Base-by-base conservation (phyloP, 176 grass and related monocot genomes). In the Aegilops speltoides region DNA sequence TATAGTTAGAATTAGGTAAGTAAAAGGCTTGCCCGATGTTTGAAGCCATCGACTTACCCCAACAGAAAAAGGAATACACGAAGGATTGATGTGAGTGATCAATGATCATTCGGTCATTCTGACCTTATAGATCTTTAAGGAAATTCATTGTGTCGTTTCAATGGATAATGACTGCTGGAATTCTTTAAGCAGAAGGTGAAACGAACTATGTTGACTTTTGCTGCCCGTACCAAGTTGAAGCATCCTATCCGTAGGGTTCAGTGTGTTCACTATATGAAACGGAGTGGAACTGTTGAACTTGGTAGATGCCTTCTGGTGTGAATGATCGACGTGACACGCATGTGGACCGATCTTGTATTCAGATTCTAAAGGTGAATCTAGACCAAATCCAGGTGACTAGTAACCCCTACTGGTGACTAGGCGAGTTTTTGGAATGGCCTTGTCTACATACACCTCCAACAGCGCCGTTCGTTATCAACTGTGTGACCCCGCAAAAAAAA, bases 121-220 rank as follows among this genome's bases (percentile, higher is more conserved):
- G 77, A 81, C 68, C 12, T 6, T 43, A 20, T 43, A 20, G 59
- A 79, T 15, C 22, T 48, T n/a, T 73, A 1, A 43, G 23, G 59
- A 83, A 66, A 31, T 73, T 26, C 37, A 41, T 36, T 26, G 2
- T 45, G 82, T 24, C 14, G 31, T 89, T 80, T 89, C 69, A 52
- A 62, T 46, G 19, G 82, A 36, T 54, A 59, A 78, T 6, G 80
- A 78, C 15, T 8, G 48, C 7, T 23, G 33, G 4, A 8, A 41
- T 76, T 68, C 19, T 89, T 64, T 68, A 85, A 76, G 77, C 25
- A 36, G 9, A 89, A 85, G 69, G 60, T 75, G 67, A 89, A 85
- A 89, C 77, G 77, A 89, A 81, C 77, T 89, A 20, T 24, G 54
- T 85, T 85, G 82, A 85, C 88, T 23, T 85, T 80, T 64, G 82